Base-by-base conservation (phyloP, 192 early-diverging fungal species). In the Backusella tuberculispora region DNA sequence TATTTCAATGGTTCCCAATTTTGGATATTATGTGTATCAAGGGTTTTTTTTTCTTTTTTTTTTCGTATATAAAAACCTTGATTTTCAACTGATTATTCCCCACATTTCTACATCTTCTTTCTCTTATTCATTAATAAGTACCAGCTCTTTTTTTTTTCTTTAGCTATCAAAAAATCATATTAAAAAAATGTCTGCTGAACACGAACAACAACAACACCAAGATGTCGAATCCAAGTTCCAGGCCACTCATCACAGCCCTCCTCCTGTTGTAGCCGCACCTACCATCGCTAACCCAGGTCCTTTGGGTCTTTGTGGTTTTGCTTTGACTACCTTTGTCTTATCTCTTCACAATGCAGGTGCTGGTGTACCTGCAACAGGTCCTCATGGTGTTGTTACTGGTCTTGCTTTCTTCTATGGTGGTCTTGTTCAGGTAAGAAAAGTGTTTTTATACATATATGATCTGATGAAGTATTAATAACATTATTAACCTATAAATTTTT, bases 321-420 rank as follows among this genome's bases (percentile, higher is more conserved):
- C 90, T 43, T 69, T 90, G 63, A 90, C 88, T 9, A 92, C 90
- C n/a, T 86, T 95, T 75, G 88, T 90, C 21, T 81, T 93, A 24
- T 91, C 89, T 24, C 76, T 91, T 75, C 88, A 90, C 80, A 94
- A 93, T 76, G 83, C 88, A 24, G 92, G 88, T 47, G 89, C 89
- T 15, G 86, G 87, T n/a, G 83, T 89, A 47, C 75, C 83, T 64
- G 75, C 85, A n/a, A 78, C 81, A 38, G 81, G 86, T 2, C 85
- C 91, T 44, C 83, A 87, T 12, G 81, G 83, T 38, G 83, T 93
- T 43, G 90, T 92, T 9, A 65, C 87, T 14, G 91, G 91, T 69
- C 81, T 91, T 17, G 91, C 91, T 3, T 74, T 93, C 68, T 92
- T 90, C 77, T 93, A 93, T 78, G 92, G 93, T 66, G 94, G 94